A percentile compares a stretch with the other conserved stretches of the same genome.
Conservation (phyloP, 1,284 basidiomycete species). For the Apiotrichum domesticum region DNA sequence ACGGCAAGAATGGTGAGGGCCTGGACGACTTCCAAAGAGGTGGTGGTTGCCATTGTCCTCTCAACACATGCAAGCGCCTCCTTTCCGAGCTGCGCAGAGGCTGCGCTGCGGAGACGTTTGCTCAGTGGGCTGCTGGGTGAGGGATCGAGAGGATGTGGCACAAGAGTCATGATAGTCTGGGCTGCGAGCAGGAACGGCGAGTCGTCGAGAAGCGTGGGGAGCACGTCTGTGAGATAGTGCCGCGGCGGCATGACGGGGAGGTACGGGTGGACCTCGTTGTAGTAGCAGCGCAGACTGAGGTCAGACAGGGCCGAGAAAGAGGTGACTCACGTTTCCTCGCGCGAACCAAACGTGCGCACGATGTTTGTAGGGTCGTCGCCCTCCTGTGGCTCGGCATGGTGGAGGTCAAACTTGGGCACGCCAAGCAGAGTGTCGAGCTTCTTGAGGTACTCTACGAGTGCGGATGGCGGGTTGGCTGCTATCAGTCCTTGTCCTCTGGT, state of each 20-base stretch:
- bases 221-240: conserved; percentile 29
- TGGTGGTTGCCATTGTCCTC: conserved; percentile 1
- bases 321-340: conserved; percentile 36
- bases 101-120: conserved; percentile 33
- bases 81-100: conserved; percentile 23
- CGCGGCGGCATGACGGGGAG: conserved; percentile 43
- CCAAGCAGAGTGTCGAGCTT: conserved; percentile 37
- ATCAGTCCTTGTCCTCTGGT: neutral
- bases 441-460: conserved; percentile 40
- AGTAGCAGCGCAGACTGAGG: conserved; percentile 39
- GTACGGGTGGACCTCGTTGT: conserved; percentile 46
- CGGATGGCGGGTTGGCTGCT: conserved; percentile 29
- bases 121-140: conserved; percentile 33
- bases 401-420: conserved; percentile 24
- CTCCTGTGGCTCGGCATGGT: conserved; percentile 12
- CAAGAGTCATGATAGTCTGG: conserved; percentile 44
- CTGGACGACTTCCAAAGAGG: conserved; percentile 39
- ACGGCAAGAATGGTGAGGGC: conserved; percentile 39
- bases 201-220: conserved; percentile 27
- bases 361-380: conserved; percentile 36
- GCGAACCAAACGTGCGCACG: conserved; percentile 29
- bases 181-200: conserved; percentile 46
- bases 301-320: neutral
- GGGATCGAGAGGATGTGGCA: conserved; percentile 41
- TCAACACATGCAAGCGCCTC: conserved; percentile 24